Percentiles rank a stretch among this genome's conserved stretches.
Evolutionary conservation across 2,329 filamentous ascomycete species (phyloP).

Genomic region (Biscogniauxia mediterranea): DNA sequence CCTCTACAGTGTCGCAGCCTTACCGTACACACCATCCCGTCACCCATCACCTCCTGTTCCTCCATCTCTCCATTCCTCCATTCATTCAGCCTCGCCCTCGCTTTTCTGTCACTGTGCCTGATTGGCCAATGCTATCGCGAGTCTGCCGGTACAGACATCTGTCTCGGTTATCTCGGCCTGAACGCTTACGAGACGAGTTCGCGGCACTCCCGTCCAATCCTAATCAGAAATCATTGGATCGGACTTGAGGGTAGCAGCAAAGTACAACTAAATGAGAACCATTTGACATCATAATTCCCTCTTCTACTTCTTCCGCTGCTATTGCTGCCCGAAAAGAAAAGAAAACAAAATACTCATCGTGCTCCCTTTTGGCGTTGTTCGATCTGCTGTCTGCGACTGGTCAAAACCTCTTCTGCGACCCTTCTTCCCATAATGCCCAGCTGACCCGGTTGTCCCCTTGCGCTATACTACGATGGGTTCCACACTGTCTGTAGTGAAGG

Average conservation of each 20-base stretch:
- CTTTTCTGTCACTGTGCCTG: background rate
- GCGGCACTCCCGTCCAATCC: background rate
- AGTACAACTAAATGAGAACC: background rate
- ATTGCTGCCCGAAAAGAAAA: too few species aligned
- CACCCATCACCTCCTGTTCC: background rate
- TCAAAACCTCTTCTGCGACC: background rate
- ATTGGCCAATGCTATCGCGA: background rate
- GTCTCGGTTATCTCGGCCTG: background rate
- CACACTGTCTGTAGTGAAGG: constrained; percentile 39
- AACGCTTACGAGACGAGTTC: background rate
- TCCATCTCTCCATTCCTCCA: background rate
- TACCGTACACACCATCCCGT: background rate
- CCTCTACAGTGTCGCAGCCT: background rate
- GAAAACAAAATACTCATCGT: background rate
- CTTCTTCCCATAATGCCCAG: background rate
- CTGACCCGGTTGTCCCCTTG: background rate
- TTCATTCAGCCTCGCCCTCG: background rate
- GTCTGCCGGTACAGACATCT: background rate
- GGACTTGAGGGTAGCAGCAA: background rate
- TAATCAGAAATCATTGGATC: background rate
- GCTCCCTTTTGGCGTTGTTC: background rate
- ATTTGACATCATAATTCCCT: background rate
- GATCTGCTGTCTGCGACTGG: background rate
- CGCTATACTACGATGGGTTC: constrained; percentile 32
- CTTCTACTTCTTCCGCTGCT: too few species aligned